A percentile compares a stretch with the other conserved stretches of the same genome.
phyloP scores from a whole-genome alignment of 1,284 basidiomycete genomes.

The Porodaedalea pini region DNA sequence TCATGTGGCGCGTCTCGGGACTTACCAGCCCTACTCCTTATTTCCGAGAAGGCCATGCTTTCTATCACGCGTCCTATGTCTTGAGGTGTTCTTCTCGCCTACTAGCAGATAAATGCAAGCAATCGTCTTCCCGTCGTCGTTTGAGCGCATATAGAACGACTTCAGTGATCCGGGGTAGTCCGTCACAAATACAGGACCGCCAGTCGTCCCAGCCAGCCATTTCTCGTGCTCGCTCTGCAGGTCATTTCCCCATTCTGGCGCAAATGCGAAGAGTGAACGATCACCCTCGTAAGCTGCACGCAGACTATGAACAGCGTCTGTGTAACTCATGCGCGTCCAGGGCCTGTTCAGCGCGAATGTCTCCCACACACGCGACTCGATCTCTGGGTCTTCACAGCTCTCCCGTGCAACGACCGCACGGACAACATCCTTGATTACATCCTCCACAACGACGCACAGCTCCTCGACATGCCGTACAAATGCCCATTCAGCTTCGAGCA shows the following conservation, averaged over 20 bases:
- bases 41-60: slow-evolving; percentile 43
- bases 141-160: slow-evolving; percentile 94
- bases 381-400: slow-evolving; percentile 32
- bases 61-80: slow-evolving; percentile 52
- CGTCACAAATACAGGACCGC: slow-evolving; percentile 85
- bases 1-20: slow-evolving; percentile 86
- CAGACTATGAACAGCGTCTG: slow-evolving; percentile 69
- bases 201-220: slow-evolving; percentile 73
- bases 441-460: slow-evolving; percentile 73
- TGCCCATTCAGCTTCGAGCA: slow-evolving; percentile 92
- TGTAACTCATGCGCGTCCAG: slow-evolving; percentile 82
- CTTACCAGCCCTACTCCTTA: slow-evolving; percentile 76
- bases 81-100: slow-evolving; percentile 82
- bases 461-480: slow-evolving; percentile 50
- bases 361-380: slow-evolving; percentile 29
- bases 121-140: slow-evolving; percentile 55
- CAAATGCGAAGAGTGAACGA: slow-evolving; percentile 46
- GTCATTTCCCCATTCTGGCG: slow-evolving; percentile 66
- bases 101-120: slow-evolving; percentile 95
- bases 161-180: slow-evolving; percentile 84
- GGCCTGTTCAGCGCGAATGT: slow-evolving; percentile 33
- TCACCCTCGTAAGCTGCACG: slow-evolving; percentile 31
- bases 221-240: slow-evolving; percentile 91
- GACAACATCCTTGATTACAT: slow-evolving; percentile 50
- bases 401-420: slow-evolving; percentile 34